Percentiles rank a stretch among this genome's conserved stretches.
Evolutionary conservation across 768 basidiomycete genomes (phyloP).

Genomic region (Hydnomerulius pinastri): DNA sequence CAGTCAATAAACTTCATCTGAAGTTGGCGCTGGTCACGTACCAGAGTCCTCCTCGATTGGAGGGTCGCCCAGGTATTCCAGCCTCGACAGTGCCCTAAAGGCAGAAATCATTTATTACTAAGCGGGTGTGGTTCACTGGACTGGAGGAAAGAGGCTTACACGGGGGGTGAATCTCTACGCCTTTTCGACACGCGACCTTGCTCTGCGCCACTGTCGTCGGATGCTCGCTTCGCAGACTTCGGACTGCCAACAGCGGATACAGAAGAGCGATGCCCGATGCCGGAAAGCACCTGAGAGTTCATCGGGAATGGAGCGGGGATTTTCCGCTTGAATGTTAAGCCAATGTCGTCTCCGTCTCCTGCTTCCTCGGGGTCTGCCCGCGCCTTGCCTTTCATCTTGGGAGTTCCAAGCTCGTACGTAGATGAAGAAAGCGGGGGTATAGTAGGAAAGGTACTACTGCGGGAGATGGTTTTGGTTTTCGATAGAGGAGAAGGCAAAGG

Average conservation of each 20-base stretch:
- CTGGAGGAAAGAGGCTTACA: slow-evolving; percentile 11
- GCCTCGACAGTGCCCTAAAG: slow-evolving; percentile 5
- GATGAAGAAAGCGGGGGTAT: slow-evolving; percentile 26
- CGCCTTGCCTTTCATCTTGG: slow-evolving; percentile 20
- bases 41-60: slow-evolving; percentile 41
- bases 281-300: slow-evolving; percentile 45
- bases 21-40: slow-evolving; percentile 28
- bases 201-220: slow-evolving; percentile 33
- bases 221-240: slow-evolving; percentile 29
- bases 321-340: not conserved
- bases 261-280: slow-evolving; percentile 35
- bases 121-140: slow-evolving; percentile 12
- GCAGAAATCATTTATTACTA: slow-evolving; percentile 1
- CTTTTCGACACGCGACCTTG: slow-evolving; percentile 33
- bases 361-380: slow-evolving; percentile 4
- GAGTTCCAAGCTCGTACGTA: not conserved
- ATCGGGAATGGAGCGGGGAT: slow-evolving; percentile 46
- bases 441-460: slow-evolving; percentile 19
- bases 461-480: slow-evolving; percentile 4
- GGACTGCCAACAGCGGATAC: slow-evolving; percentile 13
- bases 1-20: not conserved
- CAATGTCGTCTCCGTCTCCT: slow-evolving; percentile 1
- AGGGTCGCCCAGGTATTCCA: slow-evolving; percentile 21
- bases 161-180: slow-evolving; percentile 27
- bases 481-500: slow-evolving; percentile 27